Conservation (phyloP, 2,329 filamentous ascomycete genomes). For the Sporothrix humicola region DNA sequence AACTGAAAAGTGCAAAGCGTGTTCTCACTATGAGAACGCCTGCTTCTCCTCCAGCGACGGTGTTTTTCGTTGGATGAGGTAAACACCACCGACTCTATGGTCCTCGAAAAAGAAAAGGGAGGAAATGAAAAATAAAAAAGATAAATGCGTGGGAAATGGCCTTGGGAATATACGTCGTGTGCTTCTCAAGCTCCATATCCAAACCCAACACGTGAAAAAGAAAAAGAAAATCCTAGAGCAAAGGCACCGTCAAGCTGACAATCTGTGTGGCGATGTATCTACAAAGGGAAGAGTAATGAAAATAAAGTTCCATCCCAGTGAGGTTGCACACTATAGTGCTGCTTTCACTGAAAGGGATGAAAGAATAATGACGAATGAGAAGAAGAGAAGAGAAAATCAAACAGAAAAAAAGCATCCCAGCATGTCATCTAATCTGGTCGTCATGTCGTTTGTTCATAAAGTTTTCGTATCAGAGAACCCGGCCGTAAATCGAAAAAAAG, state of each 20-base stretch:
- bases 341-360: background rate
- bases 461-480: conserved; percentile 34
- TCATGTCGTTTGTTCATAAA: conserved; percentile 37
- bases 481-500: conserved; percentile 29
- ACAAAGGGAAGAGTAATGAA: conserved; percentile 19
- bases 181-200: too few relatives aligned
- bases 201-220: too few relatives aligned
- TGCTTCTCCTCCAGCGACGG: background rate
- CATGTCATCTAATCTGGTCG: conserved; percentile 36
- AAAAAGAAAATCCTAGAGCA: background rate
- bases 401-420: conserved; percentile 32
- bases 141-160: background rate
- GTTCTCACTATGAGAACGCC: background rate
- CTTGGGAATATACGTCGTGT: background rate
- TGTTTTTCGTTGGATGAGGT: background rate
- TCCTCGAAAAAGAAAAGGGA: background rate
- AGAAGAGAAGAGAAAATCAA: conserved; percentile 26
- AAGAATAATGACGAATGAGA: conserved; percentile 24
- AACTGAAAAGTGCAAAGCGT: background rate
- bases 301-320: background rate
- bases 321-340: background rate
- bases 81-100: background rate
- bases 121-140: background rate
- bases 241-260: background rate
- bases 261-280: conserved; percentile 17